phyloP scores from a whole-genome alignment of 495 filamentous ascomycete genomes.

The Daldinia vernicosa region DNA sequence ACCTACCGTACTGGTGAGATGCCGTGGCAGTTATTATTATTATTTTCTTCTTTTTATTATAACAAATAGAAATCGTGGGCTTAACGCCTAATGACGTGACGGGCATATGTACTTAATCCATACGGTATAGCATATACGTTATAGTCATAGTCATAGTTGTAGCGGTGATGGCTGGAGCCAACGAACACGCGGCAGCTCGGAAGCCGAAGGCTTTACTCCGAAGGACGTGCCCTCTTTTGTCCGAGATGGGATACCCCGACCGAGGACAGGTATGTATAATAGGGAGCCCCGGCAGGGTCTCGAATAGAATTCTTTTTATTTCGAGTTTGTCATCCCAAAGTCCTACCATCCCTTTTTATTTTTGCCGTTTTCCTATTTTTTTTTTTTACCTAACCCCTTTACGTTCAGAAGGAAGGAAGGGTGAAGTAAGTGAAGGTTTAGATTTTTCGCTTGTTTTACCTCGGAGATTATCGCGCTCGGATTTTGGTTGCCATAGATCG shows the following conservation, averaged over 20 bases:
- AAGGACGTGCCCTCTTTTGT: constrained; percentile 35
- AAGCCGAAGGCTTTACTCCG: constrained; percentile 25
- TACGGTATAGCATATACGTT: not conserved
- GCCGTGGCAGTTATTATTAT: not conserved
- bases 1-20: not conserved
- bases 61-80: not conserved
- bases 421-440: too few relatives aligned
- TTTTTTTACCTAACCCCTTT: not conserved
- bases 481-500: not conserved
- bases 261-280: constrained; percentile 36
- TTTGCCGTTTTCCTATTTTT: not conserved
- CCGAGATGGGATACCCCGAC: constrained; percentile 41
- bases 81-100: not conserved
- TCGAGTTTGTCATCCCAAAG: constrained; percentile 28
- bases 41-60: not conserved
- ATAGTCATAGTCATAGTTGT: not conserved
- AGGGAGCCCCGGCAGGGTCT: constrained; percentile 7
- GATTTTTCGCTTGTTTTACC: not conserved
- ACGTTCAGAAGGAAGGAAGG: not conserved
- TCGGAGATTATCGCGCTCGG: not conserved
- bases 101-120: not conserved
- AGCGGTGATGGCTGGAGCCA: not conserved
- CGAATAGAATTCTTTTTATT: constrained; percentile 34
- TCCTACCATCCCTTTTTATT: not conserved
- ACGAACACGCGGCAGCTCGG: constrained; percentile 11